A percentile compares a stretch with the other conserved stretches of the same genome.
phyloP scores from a whole-genome alignment of 352 stramenopile genomes.

The Peronosclerospora sorghi region DNA sequence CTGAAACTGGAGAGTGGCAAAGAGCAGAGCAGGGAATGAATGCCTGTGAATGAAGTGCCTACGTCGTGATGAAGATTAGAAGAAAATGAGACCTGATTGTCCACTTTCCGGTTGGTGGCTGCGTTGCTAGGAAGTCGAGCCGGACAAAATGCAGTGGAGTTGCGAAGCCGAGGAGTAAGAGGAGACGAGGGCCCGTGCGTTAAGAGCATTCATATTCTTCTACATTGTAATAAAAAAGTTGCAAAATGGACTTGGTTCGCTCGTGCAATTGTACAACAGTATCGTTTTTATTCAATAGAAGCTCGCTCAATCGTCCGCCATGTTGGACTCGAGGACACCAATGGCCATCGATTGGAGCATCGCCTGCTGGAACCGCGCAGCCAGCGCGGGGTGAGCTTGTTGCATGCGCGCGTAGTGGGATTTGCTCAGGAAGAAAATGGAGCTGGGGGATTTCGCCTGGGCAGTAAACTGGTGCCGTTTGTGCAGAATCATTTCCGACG shows the following conservation, averaged over 20 bases:
- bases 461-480: conserved; percentile 75
- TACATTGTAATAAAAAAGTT: conserved; percentile 30
- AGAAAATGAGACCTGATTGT: conserved; percentile 6
- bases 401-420: conserved; percentile 64
- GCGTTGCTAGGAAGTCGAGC: conserved; percentile 3
- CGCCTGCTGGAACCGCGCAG: conserved; percentile 69
- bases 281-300: not conserved
- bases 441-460: conserved; percentile 47
- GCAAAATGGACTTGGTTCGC: conserved; percentile 9
- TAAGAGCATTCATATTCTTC: conserved; percentile 24
- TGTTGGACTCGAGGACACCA: conserved; percentile 75
- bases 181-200: conserved; percentile 3
- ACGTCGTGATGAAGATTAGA: conserved; percentile 20
- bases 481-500: conserved; percentile 72
- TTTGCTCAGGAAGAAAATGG: conserved; percentile 77
- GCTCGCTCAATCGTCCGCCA: conserved; percentile 64
- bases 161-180: not conserved
- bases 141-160: not conserved
- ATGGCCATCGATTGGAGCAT: conserved; percentile 81
- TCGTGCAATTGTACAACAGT: not conserved
- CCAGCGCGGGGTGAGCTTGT: conserved; percentile 44
- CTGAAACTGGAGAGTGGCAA: conserved; percentile 19
- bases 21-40: conserved; percentile 11
- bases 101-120: not conserved
- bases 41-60: conserved; percentile 19